phyloP scores from a whole-genome alignment of 163 green algal species.

The Trebouxiophyceae sp. region DNA sequence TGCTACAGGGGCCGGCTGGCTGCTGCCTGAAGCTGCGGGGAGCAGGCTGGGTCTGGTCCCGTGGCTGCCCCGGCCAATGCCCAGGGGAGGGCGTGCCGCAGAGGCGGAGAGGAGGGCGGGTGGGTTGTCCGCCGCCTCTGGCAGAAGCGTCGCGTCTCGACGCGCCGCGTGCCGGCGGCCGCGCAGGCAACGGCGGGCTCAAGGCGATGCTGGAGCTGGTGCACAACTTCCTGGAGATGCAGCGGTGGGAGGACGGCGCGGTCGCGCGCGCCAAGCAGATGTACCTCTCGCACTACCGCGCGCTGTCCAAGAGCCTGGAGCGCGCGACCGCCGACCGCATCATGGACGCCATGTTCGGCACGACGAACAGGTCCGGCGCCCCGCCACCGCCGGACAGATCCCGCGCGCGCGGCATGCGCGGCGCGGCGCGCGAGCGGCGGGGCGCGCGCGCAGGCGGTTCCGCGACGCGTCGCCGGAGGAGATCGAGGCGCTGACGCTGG shows the following conservation, averaged over 20 bases:
- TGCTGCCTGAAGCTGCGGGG: no score
- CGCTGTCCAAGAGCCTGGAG: conserved; percentile 76
- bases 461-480: conserved; percentile 78
- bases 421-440: no score
- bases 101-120: no score
- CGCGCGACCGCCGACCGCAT: conserved; percentile 72
- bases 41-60: no score
- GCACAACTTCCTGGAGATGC: conserved; percentile 72
- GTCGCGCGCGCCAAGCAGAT: conserved; percentile 85
- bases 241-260: conserved; percentile 70
- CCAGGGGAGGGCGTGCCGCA: no score
- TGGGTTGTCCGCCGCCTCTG: no score
- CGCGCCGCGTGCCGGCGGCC: conserved; percentile 74
- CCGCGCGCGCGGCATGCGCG: no score
- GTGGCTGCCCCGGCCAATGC: no score
- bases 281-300: conserved; percentile 57
- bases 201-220: conserved; percentile 65
- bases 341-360: conserved; percentile 75
- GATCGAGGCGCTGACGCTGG: conserved; percentile 79
- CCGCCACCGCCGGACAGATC: no score
- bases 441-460: conserved; percentile 42
- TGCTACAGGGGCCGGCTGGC: no score
- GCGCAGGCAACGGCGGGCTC: conserved; percentile 48
- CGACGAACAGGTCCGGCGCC: conserved; percentile 32
- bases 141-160: no score